Evolutionary conservation across 2,329 filamentous ascomycete species (phyloP).

Genomic region (Colletotrichum orchidophilum): DNA sequence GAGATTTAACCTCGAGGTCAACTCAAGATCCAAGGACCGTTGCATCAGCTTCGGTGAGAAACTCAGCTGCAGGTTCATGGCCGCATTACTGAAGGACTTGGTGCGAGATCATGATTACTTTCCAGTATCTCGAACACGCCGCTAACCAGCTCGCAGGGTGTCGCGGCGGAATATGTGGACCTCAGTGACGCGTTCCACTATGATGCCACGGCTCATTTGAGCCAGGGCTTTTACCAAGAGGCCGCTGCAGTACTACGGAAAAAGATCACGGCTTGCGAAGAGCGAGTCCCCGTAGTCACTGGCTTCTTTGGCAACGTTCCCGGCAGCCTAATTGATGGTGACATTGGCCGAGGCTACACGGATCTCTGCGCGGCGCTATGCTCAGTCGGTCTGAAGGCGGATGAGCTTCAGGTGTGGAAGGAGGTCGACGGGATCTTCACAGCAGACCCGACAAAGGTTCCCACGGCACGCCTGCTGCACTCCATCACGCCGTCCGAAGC

Average conservation of each 20-base stretch:
- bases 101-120: constrained; percentile 44
- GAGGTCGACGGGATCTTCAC: constrained; percentile 96
- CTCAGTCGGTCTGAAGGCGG: constrained; percentile 86
- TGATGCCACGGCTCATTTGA: constrained; percentile 66
- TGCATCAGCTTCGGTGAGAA: constrained; percentile 97
- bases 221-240: constrained; percentile 75
- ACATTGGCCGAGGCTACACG: constrained; percentile 95
- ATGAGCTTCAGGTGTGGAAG: constrained; percentile 98
- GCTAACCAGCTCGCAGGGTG: constrained; percentile 60
- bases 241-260: constrained; percentile 69
- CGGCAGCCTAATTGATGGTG: constrained; percentile 85
- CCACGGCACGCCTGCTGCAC: constrained; percentile 88
- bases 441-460: constrained; percentile 86
- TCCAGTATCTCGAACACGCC: neutral
- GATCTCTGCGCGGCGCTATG: constrained; percentile 94
- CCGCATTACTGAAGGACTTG: constrained; percentile 81
- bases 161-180: constrained; percentile 90
- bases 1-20: constrained; percentile 78
- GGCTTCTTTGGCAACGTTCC: constrained; percentile 96
- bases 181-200: constrained; percentile 83
- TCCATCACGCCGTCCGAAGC: constrained; percentile 95
- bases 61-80: constrained; percentile 91
- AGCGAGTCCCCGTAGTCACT: constrained; percentile 81
- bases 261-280: constrained; percentile 71
- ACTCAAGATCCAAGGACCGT: constrained; percentile 81